These are phyloP conservation scores for Chlamydomonas sphaeroides DNA, from an alignment of 139 green algal species.

Conservation along the genomic window DNA sequence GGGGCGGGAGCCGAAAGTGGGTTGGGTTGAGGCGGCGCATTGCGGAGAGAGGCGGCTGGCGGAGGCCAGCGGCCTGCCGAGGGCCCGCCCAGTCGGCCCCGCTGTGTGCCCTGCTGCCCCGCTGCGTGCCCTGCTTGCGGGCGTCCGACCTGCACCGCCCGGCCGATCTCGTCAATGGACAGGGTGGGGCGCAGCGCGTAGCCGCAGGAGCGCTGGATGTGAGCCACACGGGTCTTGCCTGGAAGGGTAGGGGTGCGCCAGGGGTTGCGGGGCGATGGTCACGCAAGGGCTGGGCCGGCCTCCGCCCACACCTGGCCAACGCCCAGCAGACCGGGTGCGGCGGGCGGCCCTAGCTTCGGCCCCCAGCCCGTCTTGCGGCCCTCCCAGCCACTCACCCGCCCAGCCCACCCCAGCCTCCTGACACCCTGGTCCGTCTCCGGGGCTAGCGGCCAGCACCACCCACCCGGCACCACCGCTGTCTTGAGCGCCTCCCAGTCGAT, in stretches of 20 bases:
- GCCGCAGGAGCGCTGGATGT: conserved; percentile 96
- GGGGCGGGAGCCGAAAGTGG: background rate
- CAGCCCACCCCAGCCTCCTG: too few relatives aligned
- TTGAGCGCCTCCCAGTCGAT: conserved; percentile 83
- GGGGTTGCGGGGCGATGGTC: background rate
- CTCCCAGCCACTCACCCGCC: too few relatives aligned
- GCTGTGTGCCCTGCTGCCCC: too few relatives aligned
- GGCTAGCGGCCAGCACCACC: too few relatives aligned
- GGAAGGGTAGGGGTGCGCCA: background rate
- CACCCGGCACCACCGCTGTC: conserved; percentile 69
- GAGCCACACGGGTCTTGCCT: conserved; percentile 75
- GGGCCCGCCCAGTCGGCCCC: too few relatives aligned
- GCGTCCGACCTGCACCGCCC: conserved; percentile 46
- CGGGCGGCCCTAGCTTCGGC: too few relatives aligned
- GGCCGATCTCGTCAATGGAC: conserved; percentile 81
- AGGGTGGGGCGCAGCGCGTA: conserved; percentile 91
- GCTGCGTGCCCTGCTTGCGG: too few relatives aligned
- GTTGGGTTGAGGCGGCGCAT: background rate
- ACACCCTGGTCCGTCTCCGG: too few relatives aligned
- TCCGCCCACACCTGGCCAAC: too few relatives aligned
- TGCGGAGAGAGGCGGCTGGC: background rate
- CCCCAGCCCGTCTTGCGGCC: too few relatives aligned
- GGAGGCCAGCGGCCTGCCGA: too few relatives aligned
- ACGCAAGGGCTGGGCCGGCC: background rate
- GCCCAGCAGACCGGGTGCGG: too few relatives aligned